phyloP scores from a whole-genome alignment of 768 basidiomycete species.

The Chalciporus piperatus region DNA sequence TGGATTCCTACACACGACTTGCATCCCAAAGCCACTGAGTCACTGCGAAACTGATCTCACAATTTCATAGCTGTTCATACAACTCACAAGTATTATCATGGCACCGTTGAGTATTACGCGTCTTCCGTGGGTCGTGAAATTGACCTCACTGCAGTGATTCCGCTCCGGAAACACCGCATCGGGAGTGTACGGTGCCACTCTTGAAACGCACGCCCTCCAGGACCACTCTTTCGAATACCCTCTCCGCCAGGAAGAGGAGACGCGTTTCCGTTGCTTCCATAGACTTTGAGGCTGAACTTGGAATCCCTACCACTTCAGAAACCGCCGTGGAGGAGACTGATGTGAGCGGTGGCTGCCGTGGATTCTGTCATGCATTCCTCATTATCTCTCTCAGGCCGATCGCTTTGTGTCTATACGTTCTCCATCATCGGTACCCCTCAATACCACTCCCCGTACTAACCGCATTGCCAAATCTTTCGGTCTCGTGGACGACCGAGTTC shows the following conservation, averaged over 20 bases:
- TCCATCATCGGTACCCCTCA: slow-evolving; percentile 50
- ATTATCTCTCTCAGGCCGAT: slow-evolving; percentile 43
- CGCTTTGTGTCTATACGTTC: slow-evolving; percentile 59
- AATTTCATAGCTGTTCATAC: not conserved
- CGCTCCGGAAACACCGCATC: slow-evolving; percentile 20
- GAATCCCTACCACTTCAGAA: slow-evolving; percentile 14
- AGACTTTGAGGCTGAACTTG: slow-evolving; percentile 37
- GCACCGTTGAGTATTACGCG: slow-evolving; percentile 29
- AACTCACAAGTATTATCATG: slow-evolving; percentile 12
- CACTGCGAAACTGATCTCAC: not conserved
- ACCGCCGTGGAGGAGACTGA: slow-evolving; percentile 25
- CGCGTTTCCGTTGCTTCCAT: slow-evolving; percentile 40
- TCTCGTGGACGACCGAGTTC: slow-evolving; percentile 51
- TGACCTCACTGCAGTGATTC: slow-evolving; percentile 26
- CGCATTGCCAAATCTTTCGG: slow-evolving; percentile 64
- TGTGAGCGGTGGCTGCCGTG: slow-evolving; percentile 20
- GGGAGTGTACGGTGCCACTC: slow-evolving; percentile 24
- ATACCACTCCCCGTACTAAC: slow-evolving; percentile 63
- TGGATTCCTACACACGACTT: not conserved
- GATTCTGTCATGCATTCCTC: not conserved
- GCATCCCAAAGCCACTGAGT: slow-evolving; percentile 1
- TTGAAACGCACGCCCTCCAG: slow-evolving; percentile 38
- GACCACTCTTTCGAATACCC: slow-evolving; percentile 38
- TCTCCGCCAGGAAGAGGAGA: slow-evolving; percentile 40
- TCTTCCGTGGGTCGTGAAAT: slow-evolving; percentile 5